These are phyloP conservation scores for Phylloporus arenicola DNA, from an alignment of 768 basidiomycete species.

Conservation along the genomic window DNA sequence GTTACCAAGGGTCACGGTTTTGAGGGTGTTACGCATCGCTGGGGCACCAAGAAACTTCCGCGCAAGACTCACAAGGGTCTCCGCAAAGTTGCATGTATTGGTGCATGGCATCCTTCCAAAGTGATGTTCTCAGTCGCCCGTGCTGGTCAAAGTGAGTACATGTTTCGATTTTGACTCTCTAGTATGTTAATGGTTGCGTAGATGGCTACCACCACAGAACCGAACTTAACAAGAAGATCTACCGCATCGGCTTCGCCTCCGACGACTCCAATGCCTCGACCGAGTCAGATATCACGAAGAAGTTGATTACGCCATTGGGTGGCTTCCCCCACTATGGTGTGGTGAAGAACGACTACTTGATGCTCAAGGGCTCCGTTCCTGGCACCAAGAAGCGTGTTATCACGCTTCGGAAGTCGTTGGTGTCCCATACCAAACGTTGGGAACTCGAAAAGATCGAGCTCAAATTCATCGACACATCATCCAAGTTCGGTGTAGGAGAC, in stretches of 20 bases:
- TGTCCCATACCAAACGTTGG: constrained; percentile 91
- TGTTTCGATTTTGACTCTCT: neutral
- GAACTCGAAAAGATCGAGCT: constrained; percentile 97
- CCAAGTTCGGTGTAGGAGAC: constrained; percentile 85
- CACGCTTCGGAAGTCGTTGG: constrained; percentile 94
- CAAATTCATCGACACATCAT: constrained; percentile 98
- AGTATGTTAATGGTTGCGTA: constrained; percentile 25
- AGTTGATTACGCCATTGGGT: constrained; percentile 93
- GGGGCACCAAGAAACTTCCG: constrained; percentile 98
- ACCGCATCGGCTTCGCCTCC: constrained; percentile 79
- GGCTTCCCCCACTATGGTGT: constrained; percentile 99
- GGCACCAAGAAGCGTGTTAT: constrained; percentile 98
- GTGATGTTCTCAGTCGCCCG: constrained; percentile 99
- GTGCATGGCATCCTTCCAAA: constrained; percentile 97
- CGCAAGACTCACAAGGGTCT: constrained; percentile 99
- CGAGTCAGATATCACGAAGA: constrained; percentile 90
- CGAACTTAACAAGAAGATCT: constrained; percentile 98
- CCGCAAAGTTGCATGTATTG: constrained; percentile 98
- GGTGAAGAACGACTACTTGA: constrained; percentile 96
- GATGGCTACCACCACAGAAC: constrained; percentile 96
- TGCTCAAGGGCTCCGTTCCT: constrained; percentile 93
- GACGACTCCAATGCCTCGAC: constrained; percentile 88
- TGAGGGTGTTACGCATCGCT: constrained; percentile 98
- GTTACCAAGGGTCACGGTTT: constrained; percentile 99
- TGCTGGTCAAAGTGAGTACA: constrained; percentile 92